phyloP scores from a whole-genome alignment of 2,329 filamentous ascomycete species.

The Apiospora malaysiana region DNA sequence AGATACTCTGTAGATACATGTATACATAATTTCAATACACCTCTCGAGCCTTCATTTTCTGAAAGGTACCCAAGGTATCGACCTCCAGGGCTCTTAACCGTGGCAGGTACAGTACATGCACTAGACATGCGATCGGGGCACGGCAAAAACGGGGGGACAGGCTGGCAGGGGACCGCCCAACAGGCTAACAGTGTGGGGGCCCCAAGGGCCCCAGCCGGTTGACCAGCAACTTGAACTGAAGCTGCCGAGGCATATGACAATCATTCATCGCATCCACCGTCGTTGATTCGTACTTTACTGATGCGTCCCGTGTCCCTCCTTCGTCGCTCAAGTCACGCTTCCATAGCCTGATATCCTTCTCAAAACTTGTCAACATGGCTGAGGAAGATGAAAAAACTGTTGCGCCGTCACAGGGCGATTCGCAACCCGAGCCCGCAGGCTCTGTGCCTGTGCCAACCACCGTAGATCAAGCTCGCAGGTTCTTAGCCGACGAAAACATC shows the following conservation, averaged over 20 bases:
- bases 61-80: background rate
- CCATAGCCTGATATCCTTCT: background rate
- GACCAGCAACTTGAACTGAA: background rate
- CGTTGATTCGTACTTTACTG: background rate
- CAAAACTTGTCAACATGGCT: background rate
- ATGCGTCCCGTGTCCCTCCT: background rate
- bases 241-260: constrained; percentile 15
- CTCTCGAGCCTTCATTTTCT: too few species aligned
- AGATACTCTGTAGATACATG: too few species aligned
- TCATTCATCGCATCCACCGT: background rate
- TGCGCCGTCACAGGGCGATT: background rate
- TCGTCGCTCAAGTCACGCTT: background rate
- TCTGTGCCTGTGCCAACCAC: background rate
- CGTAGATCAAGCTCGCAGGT: constrained; percentile 71
- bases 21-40: too few species aligned
- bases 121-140: constrained; percentile 7
- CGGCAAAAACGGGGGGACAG: background rate
- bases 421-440: background rate
- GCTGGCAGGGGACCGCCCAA: background rate
- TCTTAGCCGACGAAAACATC: constrained; percentile 78
- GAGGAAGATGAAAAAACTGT: constrained; percentile 1
- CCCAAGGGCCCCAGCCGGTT: background rate
- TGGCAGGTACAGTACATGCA: constrained; percentile 6
- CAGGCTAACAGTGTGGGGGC: constrained; percentile 1
- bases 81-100: background rate